Base-by-base conservation (phyloP, 257 asterid genomes). In the Scutellaria baicalensis region DNA sequence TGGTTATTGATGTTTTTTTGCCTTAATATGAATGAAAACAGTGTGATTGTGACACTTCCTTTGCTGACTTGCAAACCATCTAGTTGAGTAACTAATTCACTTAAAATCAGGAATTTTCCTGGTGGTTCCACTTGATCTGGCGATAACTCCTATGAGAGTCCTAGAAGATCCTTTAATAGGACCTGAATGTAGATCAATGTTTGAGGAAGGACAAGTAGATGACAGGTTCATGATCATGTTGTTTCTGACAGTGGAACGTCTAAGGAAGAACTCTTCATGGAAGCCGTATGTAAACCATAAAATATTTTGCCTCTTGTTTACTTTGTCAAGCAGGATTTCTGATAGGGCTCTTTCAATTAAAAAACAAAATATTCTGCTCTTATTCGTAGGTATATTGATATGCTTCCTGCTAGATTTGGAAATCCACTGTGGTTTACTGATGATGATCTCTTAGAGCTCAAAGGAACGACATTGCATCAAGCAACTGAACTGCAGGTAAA, bases 141-240 rank as follows among this genome's bases (percentile, higher is more conserved):
- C 96, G 1, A 93, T 93, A 64, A 93, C 97, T 71, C 95, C 97
- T n/a, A 91, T 85, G 95, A 84, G 93, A 79, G 96, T 93, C 1
- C 84, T 88, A 9, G 89, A 91, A 80, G 99, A 93, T 83, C 95
- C 99, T 58, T 63, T 93, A 20, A 72, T 83, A 1, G 99, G 99
- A 73, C 95, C 95, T 43, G 93, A 86, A 59, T 91, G 96, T 72
- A 80, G 93, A 74, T 85, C 90, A n/a, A 83, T 89, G 95, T 80
- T 75, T 57, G 93, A 80, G 74, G 89, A 81, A 81, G 96, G 96
- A 44, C 82, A 80, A 74, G 94, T 87, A 21, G 97, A 93, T 79
- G 99, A 91, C 71, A 75, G 97, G 42, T 84, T 93, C 83, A 78
- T 91, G 86, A 72, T 93, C 40, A 85, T 89, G 80, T 69, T 91